phyloP scores from a whole-genome alignment of 768 basidiomycete species.

The Cystobasidium tubakii region DNA sequence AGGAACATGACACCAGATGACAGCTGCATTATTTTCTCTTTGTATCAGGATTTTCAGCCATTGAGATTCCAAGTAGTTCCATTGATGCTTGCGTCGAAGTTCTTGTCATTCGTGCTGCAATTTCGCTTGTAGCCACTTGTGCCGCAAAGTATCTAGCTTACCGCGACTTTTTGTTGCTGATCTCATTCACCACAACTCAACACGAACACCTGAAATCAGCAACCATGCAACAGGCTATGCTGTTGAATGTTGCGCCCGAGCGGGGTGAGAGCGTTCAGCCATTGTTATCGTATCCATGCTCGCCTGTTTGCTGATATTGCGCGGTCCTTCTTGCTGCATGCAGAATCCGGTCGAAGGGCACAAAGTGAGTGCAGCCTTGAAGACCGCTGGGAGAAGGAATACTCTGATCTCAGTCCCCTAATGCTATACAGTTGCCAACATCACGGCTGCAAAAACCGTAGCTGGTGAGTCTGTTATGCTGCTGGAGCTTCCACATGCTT shows the following conservation, averaged over 20 bases:
- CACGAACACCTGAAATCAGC: background rate
- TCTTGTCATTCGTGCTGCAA: too few species aligned
- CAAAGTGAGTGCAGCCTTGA: slow-evolving; percentile 23
- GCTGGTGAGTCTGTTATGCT: slow-evolving; percentile 12
- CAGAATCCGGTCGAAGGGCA: slow-evolving; percentile 35
- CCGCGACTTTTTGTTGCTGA: background rate
- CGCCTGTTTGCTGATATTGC: background rate
- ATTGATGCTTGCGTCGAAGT: too few species aligned
- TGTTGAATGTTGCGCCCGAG: slow-evolving; percentile 32
- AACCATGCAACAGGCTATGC: slow-evolving; percentile 30
- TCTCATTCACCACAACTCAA: background rate
- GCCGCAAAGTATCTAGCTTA: background rate
- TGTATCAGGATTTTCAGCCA: too few species aligned
- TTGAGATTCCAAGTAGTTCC: too few species aligned
- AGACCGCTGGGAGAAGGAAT: background rate
- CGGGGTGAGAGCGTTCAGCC: background rate
- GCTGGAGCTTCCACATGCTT: background rate
- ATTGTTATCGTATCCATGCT: background rate
- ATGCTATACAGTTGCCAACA: slow-evolving; percentile 32
- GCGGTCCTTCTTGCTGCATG: background rate
- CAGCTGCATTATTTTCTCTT: too few species aligned
- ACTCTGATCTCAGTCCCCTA: background rate
- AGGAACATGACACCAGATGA: too few species aligned
- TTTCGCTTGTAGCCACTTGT: too few species aligned
- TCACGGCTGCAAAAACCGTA: slow-evolving; percentile 38